Conservation (phyloP, 805 yeast genomes). For the Debaryomyces tyrocola region DNA sequence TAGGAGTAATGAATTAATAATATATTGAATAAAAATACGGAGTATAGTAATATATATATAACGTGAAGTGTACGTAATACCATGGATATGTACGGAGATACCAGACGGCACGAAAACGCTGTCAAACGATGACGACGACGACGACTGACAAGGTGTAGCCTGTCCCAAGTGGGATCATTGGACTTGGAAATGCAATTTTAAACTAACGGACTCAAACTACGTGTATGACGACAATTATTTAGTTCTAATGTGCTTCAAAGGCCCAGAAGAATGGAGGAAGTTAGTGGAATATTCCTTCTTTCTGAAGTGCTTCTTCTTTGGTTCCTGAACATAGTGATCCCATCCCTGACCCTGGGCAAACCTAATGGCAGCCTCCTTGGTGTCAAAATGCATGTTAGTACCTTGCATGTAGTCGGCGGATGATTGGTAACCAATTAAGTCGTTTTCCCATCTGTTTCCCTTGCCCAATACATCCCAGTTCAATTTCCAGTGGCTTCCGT, state of each 20-base stretch:
- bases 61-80: too few species aligned
- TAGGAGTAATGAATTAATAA: neutral
- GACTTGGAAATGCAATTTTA: too few species aligned
- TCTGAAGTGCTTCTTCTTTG: constrained; percentile 69
- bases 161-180: too few species aligned
- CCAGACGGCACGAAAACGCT: too few species aligned
- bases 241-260: constrained; percentile 78
- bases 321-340: constrained; percentile 81
- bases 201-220: neutral
- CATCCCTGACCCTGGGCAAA: constrained; percentile 86
- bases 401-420: constrained; percentile 82
- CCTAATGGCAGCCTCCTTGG: constrained; percentile 72
- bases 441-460: constrained; percentile 87
- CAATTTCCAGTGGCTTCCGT: constrained; percentile 63
- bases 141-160: too few species aligned
- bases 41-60: too few species aligned
- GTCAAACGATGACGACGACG: too few species aligned
- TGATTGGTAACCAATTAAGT: constrained; percentile 81
- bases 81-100: too few species aligned
- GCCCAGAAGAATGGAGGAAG: constrained; percentile 67
- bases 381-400: constrained; percentile 69
- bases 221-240: constrained; percentile 41
- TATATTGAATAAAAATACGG: neutral
- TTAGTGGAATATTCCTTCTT: constrained; percentile 74
- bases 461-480: constrained; percentile 82